phyloP scores from a whole-genome alignment of 78 protist species.

The Guillardia theta region DNA sequence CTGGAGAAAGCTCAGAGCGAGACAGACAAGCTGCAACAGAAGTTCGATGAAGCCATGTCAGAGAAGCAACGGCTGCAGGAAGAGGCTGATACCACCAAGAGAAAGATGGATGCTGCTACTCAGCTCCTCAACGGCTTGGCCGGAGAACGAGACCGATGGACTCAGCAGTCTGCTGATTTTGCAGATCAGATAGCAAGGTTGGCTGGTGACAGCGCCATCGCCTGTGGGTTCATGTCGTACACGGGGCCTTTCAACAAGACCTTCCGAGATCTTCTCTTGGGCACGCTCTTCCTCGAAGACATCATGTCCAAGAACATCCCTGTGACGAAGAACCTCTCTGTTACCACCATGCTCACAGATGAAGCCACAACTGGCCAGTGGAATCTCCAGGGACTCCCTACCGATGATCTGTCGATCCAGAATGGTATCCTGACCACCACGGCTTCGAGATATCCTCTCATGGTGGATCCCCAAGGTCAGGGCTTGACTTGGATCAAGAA shows the following conservation, averaged over 20 bases:
- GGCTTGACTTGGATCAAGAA: slow-evolving; percentile 78
- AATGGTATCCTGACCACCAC: slow-evolving; percentile 86
- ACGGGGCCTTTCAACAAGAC: slow-evolving; percentile 86
- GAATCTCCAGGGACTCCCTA: slow-evolving; percentile 86
- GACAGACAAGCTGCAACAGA: slow-evolving; percentile 62
- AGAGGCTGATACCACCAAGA: slow-evolving; percentile 61
- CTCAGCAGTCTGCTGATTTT: slow-evolving; percentile 62
- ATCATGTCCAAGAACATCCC: slow-evolving; percentile 65
- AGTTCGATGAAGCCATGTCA: slow-evolving; percentile 69
- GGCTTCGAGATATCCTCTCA: slow-evolving; percentile 74
- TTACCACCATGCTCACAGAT: slow-evolving; percentile 65
- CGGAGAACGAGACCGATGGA: slow-evolving; percentile 89
- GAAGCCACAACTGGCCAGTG: slow-evolving; percentile 81
- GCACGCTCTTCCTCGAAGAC: slow-evolving; percentile 41
- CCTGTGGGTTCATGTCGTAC: slow-evolving; percentile 84
- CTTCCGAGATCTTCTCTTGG: slow-evolving; percentile 69
- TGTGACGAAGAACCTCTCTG: slow-evolving; percentile 53
- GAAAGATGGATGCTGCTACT: slow-evolving; percentile 73
- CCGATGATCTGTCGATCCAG: slow-evolving; percentile 84
- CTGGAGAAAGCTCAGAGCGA: slow-evolving; percentile 71
- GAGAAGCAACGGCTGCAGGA: slow-evolving; percentile 77
- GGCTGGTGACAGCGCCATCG: slow-evolving; percentile 83
- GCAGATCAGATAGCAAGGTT: slow-evolving; percentile 59
- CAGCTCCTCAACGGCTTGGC: slow-evolving; percentile 79
- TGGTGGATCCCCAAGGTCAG: slow-evolving; percentile 94